Percentiles rank a stretch among this genome's conserved stretches.
phyloP scores from a whole-genome alignment of 108 stramenopile genomes.

The Nannochloropsis salina region DNA sequence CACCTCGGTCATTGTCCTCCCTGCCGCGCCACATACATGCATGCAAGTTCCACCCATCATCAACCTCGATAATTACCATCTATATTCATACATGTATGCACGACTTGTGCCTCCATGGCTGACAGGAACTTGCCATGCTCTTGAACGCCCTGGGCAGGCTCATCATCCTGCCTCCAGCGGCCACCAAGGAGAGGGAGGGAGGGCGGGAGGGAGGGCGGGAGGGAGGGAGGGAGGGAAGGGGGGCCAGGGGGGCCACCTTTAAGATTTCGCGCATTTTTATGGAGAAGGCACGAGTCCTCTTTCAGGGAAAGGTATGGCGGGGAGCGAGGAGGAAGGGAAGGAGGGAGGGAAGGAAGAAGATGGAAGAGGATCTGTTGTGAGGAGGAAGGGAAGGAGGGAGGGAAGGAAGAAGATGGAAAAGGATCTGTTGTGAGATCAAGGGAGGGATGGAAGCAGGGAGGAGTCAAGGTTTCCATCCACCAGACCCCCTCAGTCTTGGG shows the following conservation, averaged over 20 bases:
- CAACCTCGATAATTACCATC: too few species aligned
- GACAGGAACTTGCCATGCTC: background rate
- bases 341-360: background rate
- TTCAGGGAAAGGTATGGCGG: background rate
- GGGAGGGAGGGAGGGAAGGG: background rate
- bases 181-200: background rate
- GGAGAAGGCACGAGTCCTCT: background rate
- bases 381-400: too few species aligned
- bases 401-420: too few species aligned
- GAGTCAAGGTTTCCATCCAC: background rate
- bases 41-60: too few species aligned
- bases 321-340: background rate
- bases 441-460: too few species aligned
- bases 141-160: background rate
- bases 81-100: too few species aligned
- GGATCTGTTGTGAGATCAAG: too few species aligned
- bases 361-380: too few species aligned
- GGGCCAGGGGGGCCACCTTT: background rate
- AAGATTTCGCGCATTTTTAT: background rate
- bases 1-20: background rate
- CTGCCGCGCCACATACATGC: background rate
- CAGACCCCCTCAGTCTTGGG: background rate
- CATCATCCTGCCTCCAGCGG: background rate
- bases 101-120: background rate
- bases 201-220: background rate